These are phyloP conservation scores for Tilletia indica DNA, from an alignment of 1,284 basidiomycete species.

Conservation along the genomic window DNA sequence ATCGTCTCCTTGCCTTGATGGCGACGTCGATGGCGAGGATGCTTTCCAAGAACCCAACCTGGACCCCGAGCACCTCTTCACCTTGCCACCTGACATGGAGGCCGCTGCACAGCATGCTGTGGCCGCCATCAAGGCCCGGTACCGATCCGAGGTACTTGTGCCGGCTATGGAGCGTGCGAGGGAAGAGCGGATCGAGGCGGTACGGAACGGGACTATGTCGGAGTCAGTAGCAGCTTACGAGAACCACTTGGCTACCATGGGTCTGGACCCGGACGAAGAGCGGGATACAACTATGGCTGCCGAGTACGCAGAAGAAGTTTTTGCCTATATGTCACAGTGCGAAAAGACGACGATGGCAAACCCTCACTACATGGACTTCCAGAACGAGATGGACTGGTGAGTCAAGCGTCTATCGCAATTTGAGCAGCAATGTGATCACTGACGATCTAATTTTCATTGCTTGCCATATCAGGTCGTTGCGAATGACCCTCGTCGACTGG, in stretches of 20 bases:
- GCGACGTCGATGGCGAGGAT: conserved; percentile 23
- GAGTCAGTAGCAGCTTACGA: conserved; percentile 48
- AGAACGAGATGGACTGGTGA: conserved; percentile 89
- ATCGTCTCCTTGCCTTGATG: conserved; percentile 18
- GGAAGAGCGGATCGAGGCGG: conserved; percentile 37
- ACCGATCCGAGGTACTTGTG: conserved; percentile 39
- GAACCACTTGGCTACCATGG: conserved; percentile 50
- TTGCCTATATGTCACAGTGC: conserved; percentile 76
- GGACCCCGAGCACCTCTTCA: conserved; percentile 50
- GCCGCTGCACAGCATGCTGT: conserved; percentile 45
- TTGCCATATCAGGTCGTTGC: conserved; percentile 39
- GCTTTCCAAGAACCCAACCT: conserved; percentile 30
- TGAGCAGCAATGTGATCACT: neutral
- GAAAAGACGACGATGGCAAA: conserved; percentile 86
- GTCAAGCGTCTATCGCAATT: conserved; percentile 26
- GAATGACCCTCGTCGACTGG: conserved; percentile 60
- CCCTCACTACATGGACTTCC: conserved; percentile 88
- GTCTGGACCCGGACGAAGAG: conserved; percentile 63
- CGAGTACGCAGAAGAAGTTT: conserved; percentile 96
- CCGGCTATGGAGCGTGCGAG: conserved; percentile 40
- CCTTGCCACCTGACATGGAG: conserved; percentile 48
- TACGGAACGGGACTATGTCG: conserved; percentile 39
- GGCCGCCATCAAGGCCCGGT: conserved; percentile 41
- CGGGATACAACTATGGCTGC: conserved; percentile 96
- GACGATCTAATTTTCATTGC: neutral